Evolutionary conservation across 2,329 filamentous ascomycete genomes (phyloP).

Genomic region (Cytospora schulzeri): DNA sequence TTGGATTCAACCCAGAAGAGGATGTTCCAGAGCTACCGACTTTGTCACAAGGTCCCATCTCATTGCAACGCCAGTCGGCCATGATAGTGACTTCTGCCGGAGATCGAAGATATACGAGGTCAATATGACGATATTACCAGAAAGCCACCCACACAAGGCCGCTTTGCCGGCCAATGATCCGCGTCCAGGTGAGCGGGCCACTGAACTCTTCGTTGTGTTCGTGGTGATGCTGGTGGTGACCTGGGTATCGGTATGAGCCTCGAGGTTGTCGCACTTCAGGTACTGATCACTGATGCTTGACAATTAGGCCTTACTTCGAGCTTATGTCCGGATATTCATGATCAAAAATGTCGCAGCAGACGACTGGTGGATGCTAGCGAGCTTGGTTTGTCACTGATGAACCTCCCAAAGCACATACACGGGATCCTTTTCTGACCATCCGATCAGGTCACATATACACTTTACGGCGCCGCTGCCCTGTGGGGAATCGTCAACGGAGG

Average conservation of each 20-base stretch:
- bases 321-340: conserved; percentile 47
- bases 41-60: not conserved
- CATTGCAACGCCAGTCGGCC: not conserved
- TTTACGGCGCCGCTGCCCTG: conserved; percentile 37
- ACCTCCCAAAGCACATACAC: not conserved
- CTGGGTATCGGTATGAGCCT: conserved; percentile 19
- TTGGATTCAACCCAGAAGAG: not conserved
- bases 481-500: conserved; percentile 38
- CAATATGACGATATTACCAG: conserved; percentile 11
- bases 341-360: conserved; percentile 47
- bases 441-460: conserved; percentile 40
- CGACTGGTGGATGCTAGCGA: conserved; percentile 50
- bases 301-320: conserved; percentile 41
- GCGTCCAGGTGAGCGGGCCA: conserved; percentile 1
- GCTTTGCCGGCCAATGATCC: conserved; percentile 1
- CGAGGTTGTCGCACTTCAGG: no score
- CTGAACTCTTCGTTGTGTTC: conserved; percentile 15
- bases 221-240: conserved; percentile 3
- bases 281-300: not conserved
- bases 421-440: conserved; percentile 9
- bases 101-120: not conserved
- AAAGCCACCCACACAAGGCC: conserved; percentile 10
- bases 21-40: not conserved
- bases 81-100: conserved; percentile 2
- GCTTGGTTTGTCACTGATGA: conserved; percentile 41